phyloP scores from a whole-genome alignment of 78 protist genomes.

The Salpingoeca rosetta region DNA sequence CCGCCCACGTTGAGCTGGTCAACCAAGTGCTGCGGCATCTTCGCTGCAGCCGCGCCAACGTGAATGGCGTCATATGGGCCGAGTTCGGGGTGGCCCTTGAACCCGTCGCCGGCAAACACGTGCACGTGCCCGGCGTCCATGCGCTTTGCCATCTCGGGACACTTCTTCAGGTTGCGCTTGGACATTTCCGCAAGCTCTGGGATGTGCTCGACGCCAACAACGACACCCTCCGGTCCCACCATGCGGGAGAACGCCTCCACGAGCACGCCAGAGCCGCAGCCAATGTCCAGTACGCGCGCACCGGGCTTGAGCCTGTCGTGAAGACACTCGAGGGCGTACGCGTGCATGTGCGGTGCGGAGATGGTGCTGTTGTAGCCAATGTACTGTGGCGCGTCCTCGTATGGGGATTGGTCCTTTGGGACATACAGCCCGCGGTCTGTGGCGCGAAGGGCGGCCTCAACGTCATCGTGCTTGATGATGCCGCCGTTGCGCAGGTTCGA shows the following conservation, averaged over 20 bases:
- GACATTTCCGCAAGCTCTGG: conserved; percentile 1
- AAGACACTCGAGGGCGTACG: conserved; percentile 8
- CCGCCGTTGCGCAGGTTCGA: no score
- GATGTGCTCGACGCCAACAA: conserved; percentile 23
- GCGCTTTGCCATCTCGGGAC: not conserved
- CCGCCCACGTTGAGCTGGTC: conserved; percentile 36
- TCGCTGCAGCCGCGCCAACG: conserved; percentile 48
- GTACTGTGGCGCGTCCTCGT: conserved; percentile 29
- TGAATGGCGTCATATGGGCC: conserved; percentile 33
- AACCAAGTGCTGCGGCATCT: conserved; percentile 13
- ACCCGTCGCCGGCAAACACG: conserved; percentile 9
- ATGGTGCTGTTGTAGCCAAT: conserved; percentile 41
- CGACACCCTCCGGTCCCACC: not conserved
- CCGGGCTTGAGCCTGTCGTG: not conserved
- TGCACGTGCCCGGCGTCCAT: not conserved
- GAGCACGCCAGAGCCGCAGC: conserved; percentile 33
- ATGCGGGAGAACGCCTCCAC: conserved; percentile 5
- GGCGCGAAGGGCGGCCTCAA: no score
- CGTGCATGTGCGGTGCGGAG: conserved; percentile 61
- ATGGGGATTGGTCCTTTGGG: no score
- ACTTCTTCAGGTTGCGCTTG: not conserved
- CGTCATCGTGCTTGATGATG: no score
- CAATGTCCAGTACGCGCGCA: conserved; percentile 22
- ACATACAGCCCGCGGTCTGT: no score
- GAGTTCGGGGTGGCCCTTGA: not conserved